phyloP scores from a whole-genome alignment of 1,284 basidiomycete species.

The Trametes hirsuta region DNA sequence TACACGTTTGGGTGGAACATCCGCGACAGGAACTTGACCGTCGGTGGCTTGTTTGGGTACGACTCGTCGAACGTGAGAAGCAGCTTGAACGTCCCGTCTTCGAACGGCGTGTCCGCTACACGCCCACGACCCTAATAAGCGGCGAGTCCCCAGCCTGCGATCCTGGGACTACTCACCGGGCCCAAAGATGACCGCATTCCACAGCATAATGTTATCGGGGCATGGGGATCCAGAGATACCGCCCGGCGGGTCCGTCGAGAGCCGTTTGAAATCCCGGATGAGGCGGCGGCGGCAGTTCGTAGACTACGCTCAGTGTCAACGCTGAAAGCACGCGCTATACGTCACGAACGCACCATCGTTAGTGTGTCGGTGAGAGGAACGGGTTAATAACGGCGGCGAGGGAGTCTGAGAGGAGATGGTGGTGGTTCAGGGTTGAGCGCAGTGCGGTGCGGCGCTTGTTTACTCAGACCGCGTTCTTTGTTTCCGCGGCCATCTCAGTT shows the following conservation, averaged over 20 bases:
- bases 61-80: slow-evolving; percentile 95
- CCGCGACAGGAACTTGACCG: slow-evolving; percentile 94
- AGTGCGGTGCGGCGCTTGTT: slow-evolving; percentile 7
- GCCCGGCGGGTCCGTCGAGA: slow-evolving; percentile 92
- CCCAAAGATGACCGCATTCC: slow-evolving; percentile 99
- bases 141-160: neutral
- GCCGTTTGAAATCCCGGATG: slow-evolving; percentile 95
- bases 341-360: slow-evolving; percentile 9
- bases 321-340: too few species aligned
- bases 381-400: neutral
- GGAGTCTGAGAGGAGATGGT: slow-evolving; percentile 4
- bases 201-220: slow-evolving; percentile 98
- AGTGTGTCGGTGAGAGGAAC: too few species aligned
- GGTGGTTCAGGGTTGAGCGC: slow-evolving; percentile 19
- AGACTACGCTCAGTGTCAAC: slow-evolving; percentile 52
- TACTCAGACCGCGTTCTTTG: neutral
- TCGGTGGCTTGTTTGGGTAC: slow-evolving; percentile 97
- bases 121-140: slow-evolving; percentile 1
- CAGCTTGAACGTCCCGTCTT: slow-evolving; percentile 98
- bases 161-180: slow-evolving; percentile 65
- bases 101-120: slow-evolving; percentile 95
- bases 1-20: slow-evolving; percentile 99
- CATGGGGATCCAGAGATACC: slow-evolving; percentile 97
- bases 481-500: neutral
- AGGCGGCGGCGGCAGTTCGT: slow-evolving; percentile 89